Base-by-base conservation (phyloP, 1,284 basidiomycete genomes). In the Pisolithus thermaeus region DNA sequence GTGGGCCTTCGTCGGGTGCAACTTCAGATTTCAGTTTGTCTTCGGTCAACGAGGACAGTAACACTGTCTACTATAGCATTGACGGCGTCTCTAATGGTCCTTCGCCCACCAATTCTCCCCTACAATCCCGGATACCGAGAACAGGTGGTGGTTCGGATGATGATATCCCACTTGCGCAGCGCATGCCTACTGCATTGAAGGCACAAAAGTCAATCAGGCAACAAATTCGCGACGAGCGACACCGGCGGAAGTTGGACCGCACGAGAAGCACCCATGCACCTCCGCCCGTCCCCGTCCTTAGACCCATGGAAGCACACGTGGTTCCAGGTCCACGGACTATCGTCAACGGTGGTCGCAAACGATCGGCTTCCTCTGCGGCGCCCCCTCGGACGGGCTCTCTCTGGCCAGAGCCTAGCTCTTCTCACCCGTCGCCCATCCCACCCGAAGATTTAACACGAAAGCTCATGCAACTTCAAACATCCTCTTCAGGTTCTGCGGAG, bases 181-280 rank as follows among this genome's bases (percentile, higher is more conserved):
- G 83, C 30, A 88, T 91, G 45, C 90, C 90, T 8, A 82, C 79
- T 1, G 90, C 90, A 3, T 68, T 92, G 52, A 78, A 73, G 6
- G 90, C 88, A 12, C 90, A 92, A 62, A 80, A 80, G 57, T 83
- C 85, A 3, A 88, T 92, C 50, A 78, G 87, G 18, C 73, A 74
- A 45, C 79, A 89, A 62, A 80, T 87, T 23, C 75, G 76, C 46
- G 80, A 84, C 56, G 86, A 90, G 69, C 73, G 82, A 46, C 79
- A 83, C 35, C 73, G 77, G 57, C 72, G 80, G 45, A 72, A 75
- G 56, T 66, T 73, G 28, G 80, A 83, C 50, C 74, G 77, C 12
- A 74, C 70, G 61, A 70, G 47, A 47, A 54, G 55, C 7, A 52
- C 56, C 68, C 41, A 52, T 36, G 54, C 18, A 41, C 52, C 37